These are phyloP conservation scores for Tinospora cordifolia DNA, from an alignment of 164 flowering plant genomes.

Conservation along the genomic window DNA sequence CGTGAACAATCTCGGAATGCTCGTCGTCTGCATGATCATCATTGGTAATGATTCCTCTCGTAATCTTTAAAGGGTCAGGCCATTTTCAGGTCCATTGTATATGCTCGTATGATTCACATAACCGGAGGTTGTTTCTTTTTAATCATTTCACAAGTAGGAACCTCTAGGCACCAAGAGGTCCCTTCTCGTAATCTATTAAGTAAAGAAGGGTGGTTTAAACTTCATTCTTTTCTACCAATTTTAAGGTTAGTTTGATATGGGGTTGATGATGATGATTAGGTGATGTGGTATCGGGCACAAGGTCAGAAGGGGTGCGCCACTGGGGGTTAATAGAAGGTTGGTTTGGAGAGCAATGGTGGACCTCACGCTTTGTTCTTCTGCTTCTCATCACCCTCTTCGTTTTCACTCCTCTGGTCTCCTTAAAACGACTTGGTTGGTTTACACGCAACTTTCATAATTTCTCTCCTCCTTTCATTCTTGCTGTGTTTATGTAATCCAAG, in stretches of 20 bases:
- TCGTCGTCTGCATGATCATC: conserved; percentile 82
- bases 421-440: conserved; percentile 58
- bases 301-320: conserved; percentile 52
- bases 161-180: too few relatives aligned
- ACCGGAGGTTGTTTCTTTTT: too few relatives aligned
- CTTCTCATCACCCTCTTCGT: conserved; percentile 55
- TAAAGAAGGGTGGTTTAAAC: too few relatives aligned
- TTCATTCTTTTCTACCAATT: too few relatives aligned
- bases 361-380: conserved; percentile 46
- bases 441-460: too few relatives aligned
- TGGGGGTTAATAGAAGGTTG: conserved; percentile 71
- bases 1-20: conserved; percentile 61
- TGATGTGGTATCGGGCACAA: conserved; percentile 78
- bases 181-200: too few relatives aligned
- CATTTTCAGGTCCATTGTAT: too few relatives aligned
- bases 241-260: neutral
- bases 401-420: conserved; percentile 57
- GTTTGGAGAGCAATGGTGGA: conserved; percentile 84
- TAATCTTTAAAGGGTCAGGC: too few relatives aligned
- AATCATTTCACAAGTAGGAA: too few relatives aligned
- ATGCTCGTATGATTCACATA: too few relatives aligned
- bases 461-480: too few relatives aligned
- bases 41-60: conserved; percentile 37
- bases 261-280: conserved; percentile 34
- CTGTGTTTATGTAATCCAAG: neutral